phyloP scores from a whole-genome alignment of 345 rosid genomes.

The Euphorbia tirucalli region DNA sequence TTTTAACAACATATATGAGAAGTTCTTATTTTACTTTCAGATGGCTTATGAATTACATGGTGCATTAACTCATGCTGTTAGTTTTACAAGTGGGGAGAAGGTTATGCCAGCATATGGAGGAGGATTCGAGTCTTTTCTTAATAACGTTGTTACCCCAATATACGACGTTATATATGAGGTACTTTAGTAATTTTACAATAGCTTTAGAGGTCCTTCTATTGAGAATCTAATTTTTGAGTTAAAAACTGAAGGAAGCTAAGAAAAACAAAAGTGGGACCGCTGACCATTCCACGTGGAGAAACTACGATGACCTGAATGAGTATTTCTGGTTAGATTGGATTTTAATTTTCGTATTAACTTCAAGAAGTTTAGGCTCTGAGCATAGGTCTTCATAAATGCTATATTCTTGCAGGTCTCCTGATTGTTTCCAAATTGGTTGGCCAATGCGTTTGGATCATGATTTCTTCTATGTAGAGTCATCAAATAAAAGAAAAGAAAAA shows the following conservation, averaged over 20 bases:
- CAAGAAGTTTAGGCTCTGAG: conserved; percentile 10
- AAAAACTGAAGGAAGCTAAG: conserved; percentile 69
- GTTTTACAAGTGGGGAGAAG: conserved; percentile 57
- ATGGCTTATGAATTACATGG: conserved; percentile 90
- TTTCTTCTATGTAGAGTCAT: conserved; percentile 47
- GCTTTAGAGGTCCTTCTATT: conserved; percentile 7
- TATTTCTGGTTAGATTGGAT: conserved; percentile 67
- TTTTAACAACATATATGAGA: not conserved
- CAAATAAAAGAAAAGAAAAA: conserved; percentile 29
- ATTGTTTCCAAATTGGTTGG: conserved; percentile 90
- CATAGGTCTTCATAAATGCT: conserved; percentile 14
- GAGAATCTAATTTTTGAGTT: conserved; percentile 21
- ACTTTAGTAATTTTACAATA: conserved; percentile 18
- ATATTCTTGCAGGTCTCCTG: conserved; percentile 63
- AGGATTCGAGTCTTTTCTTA: conserved; percentile 65
- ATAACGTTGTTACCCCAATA: conserved; percentile 75
- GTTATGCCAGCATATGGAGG: conserved; percentile 62
- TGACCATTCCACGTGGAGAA: conserved; percentile 90
- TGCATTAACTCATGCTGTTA: conserved; percentile 53
- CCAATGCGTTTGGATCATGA: conserved; percentile 73
- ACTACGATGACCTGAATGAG: conserved; percentile 96
- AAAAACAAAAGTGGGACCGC: conserved; percentile 79
- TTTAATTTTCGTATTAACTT: conserved; percentile 14
- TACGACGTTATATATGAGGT: conserved; percentile 66
- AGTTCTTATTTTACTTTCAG: conserved; percentile 36